Evolutionary conservation across 73 alveolate species (phyloP).

Genomic region (Tetrahymena thermophila): DNA sequence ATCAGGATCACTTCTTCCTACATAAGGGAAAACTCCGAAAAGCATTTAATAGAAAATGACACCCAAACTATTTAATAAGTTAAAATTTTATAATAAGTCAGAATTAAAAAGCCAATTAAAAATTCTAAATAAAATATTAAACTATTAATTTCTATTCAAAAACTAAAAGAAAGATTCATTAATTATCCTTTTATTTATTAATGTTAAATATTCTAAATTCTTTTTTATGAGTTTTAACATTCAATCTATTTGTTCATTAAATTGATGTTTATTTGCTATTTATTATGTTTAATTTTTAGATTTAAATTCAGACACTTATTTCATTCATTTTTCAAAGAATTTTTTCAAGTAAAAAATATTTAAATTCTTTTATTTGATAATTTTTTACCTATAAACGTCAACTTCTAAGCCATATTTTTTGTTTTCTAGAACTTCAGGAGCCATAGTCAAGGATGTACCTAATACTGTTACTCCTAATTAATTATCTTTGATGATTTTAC

Average conservation of each 20-base stretch:
- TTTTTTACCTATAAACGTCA: background rate
- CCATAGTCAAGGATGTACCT: background rate
- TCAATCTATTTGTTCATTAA: no score
- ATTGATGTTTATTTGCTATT: no score
- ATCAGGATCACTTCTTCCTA: background rate
- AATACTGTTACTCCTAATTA: background rate
- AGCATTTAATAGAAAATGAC: background rate
- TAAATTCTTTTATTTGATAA: background rate
- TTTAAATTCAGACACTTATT: no score
- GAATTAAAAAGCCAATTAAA: no score
- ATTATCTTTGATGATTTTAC: background rate
- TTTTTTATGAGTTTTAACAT: no score
- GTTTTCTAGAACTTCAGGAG: background rate
- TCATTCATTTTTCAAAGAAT: no score
- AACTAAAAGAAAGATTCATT: no score
- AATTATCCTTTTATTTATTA: no score
- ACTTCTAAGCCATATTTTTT: background rate
- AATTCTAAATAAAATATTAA: no score
- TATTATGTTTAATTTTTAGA: no score
- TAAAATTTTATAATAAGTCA: background rate
- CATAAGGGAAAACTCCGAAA: background rate
- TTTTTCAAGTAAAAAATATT: background rate
- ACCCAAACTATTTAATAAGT: background rate
- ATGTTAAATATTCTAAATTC: no score
- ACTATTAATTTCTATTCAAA: no score